Evolutionary conservation across 805 yeast genomes (phyloP).

Genomic region (Barnettozyma sucrosica): DNA sequence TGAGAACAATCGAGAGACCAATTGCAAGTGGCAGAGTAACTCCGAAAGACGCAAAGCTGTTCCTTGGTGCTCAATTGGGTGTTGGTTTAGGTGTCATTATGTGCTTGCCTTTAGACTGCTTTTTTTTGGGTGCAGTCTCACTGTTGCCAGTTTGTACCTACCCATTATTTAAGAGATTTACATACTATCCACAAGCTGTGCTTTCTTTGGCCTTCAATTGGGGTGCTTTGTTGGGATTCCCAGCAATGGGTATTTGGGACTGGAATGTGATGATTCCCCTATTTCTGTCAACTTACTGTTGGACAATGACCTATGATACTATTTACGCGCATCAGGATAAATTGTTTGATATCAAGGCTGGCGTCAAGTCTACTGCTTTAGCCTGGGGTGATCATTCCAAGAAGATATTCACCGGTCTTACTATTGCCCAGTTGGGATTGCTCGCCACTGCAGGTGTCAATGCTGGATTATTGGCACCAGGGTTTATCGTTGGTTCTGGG

Average conservation of each 20-base stretch:
- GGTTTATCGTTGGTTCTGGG: conserved; percentile 61
- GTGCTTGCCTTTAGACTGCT: conserved; percentile 74
- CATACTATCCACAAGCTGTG: conserved; percentile 89
- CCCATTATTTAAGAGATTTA: conserved; percentile 90
- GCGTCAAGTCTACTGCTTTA: conserved; percentile 91
- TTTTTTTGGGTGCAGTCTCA: conserved; percentile 75
- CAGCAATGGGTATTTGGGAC: conserved; percentile 88
- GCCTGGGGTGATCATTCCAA: conserved; percentile 87
- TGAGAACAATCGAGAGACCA: conserved; percentile 88
- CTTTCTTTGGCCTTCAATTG: conserved; percentile 83
- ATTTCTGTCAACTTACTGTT: conserved; percentile 67
- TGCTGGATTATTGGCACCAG: conserved; percentile 78
- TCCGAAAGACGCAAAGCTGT: conserved; percentile 60
- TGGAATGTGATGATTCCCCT: conserved; percentile 72
- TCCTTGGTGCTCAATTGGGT: conserved; percentile 66
- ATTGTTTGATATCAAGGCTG: conserved; percentile 78
- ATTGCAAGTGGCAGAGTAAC: conserved; percentile 81
- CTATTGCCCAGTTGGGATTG: conserved; percentile 61
- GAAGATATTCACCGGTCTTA: conserved; percentile 56
- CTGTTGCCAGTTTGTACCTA: conserved; percentile 76
- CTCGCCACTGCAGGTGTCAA: conserved; percentile 63
- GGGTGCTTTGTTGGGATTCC: conserved; percentile 93
- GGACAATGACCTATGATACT: conserved; percentile 97
- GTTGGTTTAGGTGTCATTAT: conserved; percentile 70
- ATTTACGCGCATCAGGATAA: conserved; percentile 98